Evolutionary conservation across 257 asterid genomes (phyloP), one percentile per base, ranked within the genome.

Genomic region (Cynanchum wilfordii): DNA sequence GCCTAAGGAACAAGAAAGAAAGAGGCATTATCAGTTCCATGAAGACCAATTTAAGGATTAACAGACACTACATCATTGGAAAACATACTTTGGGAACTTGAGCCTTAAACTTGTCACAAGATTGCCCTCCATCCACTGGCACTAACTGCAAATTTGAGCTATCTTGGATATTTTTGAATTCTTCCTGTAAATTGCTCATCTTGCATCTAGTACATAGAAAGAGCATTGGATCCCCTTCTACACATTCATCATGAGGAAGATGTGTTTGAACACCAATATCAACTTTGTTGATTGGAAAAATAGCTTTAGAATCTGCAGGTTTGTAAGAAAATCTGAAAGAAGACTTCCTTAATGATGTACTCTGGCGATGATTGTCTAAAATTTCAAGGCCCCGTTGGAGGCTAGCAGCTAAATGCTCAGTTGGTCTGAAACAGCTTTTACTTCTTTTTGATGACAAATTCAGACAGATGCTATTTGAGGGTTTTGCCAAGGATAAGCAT

Each of bases 371-470:
- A 66, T 89, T 86, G 82, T 81, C 85, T 49, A 95, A 77, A 79
- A 92, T 85, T 80, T 90, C 96, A 66, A 95, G 92, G 69, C 99
- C 99, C 49, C 87, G 91, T 63, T 90, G 86, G 58, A 95, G 92
- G 77, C 92, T 89, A 30, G 95, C 96, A 76, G 97, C 92, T 82
- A 95, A 78, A 65, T 89, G 86, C 59, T 86, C 90, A 36, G 92
- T 90, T 64, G 99, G 82, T 68, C 85, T 82, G 71, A 86, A 87
- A 72, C 87, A 77, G 65, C 79, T 82, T 76, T 84, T 87, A 70
- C 77, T 76, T 79, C 79, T 73, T 73, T 68, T 79, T 71, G 73
- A 78, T 45, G 97, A 77, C 47, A 66, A 75, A 76, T 81, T 79
- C 73, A 86, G 77, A 72, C 83, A 80, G 74, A 75, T 78, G 82